phyloP scores from a whole-genome alignment of 805 yeast genomes.

The Pichia manshurica region DNA sequence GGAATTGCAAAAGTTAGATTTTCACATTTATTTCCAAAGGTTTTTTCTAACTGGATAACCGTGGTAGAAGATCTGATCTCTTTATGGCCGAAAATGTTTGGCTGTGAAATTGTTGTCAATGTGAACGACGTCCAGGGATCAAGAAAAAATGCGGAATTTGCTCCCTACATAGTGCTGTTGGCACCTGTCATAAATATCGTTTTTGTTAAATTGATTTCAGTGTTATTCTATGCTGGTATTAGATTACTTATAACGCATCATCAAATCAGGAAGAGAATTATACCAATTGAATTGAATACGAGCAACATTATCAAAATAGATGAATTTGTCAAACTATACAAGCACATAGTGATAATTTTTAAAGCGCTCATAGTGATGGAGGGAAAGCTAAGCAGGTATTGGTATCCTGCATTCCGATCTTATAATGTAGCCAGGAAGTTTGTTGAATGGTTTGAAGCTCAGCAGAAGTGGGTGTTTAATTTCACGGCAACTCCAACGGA shows the following conservation, averaged over 20 bases:
- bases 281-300: neutral
- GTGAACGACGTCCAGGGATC: neutral
- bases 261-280: neutral
- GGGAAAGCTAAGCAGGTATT: slow-evolving; percentile 5
- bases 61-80: neutral
- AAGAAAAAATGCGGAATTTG: neutral
- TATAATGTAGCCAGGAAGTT: slow-evolving; percentile 10
- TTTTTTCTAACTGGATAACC: slow-evolving; percentile 2
- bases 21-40: neutral
- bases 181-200: slow-evolving; percentile 2
- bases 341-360: slow-evolving; percentile 4
- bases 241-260: slow-evolving; percentile 9
- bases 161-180: neutral
- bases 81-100: slow-evolving; percentile 1
- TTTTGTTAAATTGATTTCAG: slow-evolving; percentile 5
- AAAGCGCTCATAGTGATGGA: slow-evolving; percentile 5
- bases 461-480: too few species aligned
- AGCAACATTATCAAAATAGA: neutral
- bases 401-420: slow-evolving; percentile 11
- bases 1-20: neutral
- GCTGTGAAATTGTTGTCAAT: neutral
- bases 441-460: slow-evolving; percentile 13
- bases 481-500: slow-evolving; percentile 1
- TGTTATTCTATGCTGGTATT: slow-evolving; percentile 5
- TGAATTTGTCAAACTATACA: slow-evolving; percentile 5